Conservation (phyloP, 176 grass and related monocot genomes). For the Aechmea fasciata region DNA sequence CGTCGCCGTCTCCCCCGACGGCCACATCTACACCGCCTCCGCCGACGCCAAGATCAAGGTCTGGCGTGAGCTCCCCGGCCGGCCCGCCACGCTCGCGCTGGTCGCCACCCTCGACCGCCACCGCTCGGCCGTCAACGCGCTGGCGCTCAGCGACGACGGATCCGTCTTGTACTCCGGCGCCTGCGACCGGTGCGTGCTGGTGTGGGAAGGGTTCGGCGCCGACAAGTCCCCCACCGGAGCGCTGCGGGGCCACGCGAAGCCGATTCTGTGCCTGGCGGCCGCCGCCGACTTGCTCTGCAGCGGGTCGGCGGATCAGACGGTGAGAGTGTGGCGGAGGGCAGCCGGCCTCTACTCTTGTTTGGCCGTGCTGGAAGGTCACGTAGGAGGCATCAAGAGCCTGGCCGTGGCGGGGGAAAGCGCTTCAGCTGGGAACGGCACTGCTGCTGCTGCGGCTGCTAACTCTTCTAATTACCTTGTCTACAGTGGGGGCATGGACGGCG, state of each 20-base stretch:
- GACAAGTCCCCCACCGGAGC: constrained; percentile 18
- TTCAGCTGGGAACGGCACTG: not conserved
- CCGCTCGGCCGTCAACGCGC: constrained; percentile 46
- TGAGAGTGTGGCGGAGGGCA: constrained; percentile 52
- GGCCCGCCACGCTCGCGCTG: constrained; percentile 26
- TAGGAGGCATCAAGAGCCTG: constrained; percentile 61
- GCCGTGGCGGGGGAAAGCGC: not conserved
- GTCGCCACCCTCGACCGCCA: constrained; percentile 40
- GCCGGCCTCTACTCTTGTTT: constrained; percentile 35
- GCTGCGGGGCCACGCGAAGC: constrained; percentile 37
- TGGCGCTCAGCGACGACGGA: constrained; percentile 39
- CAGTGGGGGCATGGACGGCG: constrained; percentile 48
- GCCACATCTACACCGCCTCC: constrained; percentile 50
- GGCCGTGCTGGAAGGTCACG: constrained; percentile 59
- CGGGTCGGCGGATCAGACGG: constrained; percentile 56
- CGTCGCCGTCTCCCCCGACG: constrained; percentile 37
- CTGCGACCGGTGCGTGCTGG: constrained; percentile 44
- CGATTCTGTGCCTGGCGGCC: constrained; percentile 50
- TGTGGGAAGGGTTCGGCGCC: constrained; percentile 35
- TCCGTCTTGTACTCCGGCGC: constrained; percentile 57
- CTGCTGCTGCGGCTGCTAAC: not conserved
- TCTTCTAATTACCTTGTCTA: constrained; percentile 21
- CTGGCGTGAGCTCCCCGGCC: constrained; percentile 24
- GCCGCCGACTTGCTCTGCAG: constrained; percentile 41
- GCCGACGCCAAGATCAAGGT: constrained; percentile 45